Evolutionary conservation across 768 basidiomycete genomes (phyloP).

Genomic region (Clavaria fumosa): DNA sequence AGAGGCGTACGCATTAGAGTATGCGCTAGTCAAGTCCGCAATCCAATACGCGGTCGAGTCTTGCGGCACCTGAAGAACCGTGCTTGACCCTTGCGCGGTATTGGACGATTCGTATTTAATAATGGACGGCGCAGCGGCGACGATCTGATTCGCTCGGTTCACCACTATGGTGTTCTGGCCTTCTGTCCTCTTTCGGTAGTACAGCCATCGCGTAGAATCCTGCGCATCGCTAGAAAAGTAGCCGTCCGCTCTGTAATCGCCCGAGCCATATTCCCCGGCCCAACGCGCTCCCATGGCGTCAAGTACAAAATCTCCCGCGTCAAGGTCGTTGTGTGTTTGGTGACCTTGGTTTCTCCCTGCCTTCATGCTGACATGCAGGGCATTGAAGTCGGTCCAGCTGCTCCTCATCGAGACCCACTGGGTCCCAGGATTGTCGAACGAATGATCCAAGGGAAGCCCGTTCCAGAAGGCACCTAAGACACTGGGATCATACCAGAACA

Average conservation of each 20-base stretch:
- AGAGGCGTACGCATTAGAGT: constrained; percentile 48
- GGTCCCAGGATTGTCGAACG: constrained; percentile 56
- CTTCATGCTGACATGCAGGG: constrained; percentile 79
- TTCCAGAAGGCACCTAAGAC: constrained; percentile 88
- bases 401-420: constrained; percentile 89
- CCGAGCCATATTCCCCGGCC: constrained; percentile 90
- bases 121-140: constrained; percentile 47
- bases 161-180: constrained; percentile 93
- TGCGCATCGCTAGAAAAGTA: constrained; percentile 75
- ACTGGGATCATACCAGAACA: constrained; percentile 87
- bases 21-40: constrained; percentile 66
- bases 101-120: constrained; percentile 34
- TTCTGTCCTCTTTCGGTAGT: constrained; percentile 94
- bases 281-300: constrained; percentile 89
- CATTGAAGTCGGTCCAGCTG: constrained; percentile 80
- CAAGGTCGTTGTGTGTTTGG: constrained; percentile 92
- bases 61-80: constrained; percentile 44
- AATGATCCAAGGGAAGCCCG: constrained; percentile 61
- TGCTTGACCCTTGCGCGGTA: constrained; percentile 74
- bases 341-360: constrained; percentile 67
- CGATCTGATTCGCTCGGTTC: constrained; percentile 63
- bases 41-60: constrained; percentile 71
- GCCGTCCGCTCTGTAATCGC: constrained; percentile 52
- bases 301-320: constrained; percentile 88
- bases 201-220: constrained; percentile 62